A percentile compares a stretch with the other conserved stretches of the same genome.
These are phyloP conservation scores for Pyricularia sp. DNA, from an alignment of 2,329 filamentous ascomycete genomes.

Conservation along the genomic window DNA sequence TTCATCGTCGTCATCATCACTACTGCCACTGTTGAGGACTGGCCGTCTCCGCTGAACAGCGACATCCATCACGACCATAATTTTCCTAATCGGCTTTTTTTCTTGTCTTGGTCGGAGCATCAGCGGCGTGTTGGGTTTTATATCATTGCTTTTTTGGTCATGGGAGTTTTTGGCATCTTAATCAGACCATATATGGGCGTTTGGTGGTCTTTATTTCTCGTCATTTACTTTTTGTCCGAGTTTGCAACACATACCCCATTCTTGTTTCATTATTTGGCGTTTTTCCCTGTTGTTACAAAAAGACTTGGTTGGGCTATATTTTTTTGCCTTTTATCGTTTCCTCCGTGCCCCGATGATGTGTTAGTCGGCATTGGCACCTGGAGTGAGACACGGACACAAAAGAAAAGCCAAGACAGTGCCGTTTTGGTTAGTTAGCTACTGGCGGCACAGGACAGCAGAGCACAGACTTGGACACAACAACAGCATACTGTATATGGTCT, in stretches of 20 bases:
- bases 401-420: not conserved
- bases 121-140: not conserved
- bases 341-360: not conserved
- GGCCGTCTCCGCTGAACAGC: not conserved
- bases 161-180: not conserved
- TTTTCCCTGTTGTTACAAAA: not conserved
- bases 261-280: not conserved
- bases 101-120: not conserved
- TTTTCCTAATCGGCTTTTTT: not conserved
- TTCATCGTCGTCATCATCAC: not conserved
- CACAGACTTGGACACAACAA: conserved; percentile 11
- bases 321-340: not conserved
- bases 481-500: not conserved
- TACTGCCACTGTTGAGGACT: not conserved
- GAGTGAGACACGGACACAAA: not conserved
- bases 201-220: not conserved
- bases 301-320: not conserved
- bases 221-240: not conserved
- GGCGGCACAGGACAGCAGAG: not conserved
- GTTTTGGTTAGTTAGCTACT: not conserved
- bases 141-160: not conserved
- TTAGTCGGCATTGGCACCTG: not conserved
- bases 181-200: not conserved
- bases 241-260: not conserved
- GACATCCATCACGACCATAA: not conserved